A percentile compares a stretch with the other conserved stretches of the same genome.
These are phyloP conservation scores for Penicillium ochrochloron DNA, from an alignment of 495 filamentous ascomycete genomes.

Conservation along the genomic window DNA sequence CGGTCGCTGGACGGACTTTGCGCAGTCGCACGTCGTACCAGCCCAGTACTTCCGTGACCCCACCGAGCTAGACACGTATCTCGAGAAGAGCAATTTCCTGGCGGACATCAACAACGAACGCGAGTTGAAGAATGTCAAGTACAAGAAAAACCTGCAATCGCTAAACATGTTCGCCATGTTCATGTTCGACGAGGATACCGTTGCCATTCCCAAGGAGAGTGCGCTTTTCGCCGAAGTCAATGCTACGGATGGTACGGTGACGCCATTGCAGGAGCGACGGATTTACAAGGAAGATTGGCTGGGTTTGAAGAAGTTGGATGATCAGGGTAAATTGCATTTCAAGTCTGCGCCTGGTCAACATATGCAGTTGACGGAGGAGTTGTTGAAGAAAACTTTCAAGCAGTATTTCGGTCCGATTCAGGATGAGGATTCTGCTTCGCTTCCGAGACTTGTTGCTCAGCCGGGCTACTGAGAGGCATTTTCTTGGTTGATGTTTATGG, in stretches of 20 bases:
- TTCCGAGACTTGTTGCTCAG: conserved; percentile 31
- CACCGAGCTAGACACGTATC: conserved; percentile 69
- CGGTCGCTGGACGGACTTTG: conserved; percentile 75
- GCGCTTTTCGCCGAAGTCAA: conserved; percentile 91
- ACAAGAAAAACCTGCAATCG: conserved; percentile 69
- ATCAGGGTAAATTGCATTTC: conserved; percentile 79
- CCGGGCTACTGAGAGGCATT: conserved; percentile 10
- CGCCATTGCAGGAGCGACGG: conserved; percentile 67
- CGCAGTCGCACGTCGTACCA: conserved; percentile 81
- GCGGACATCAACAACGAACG: conserved; percentile 99
- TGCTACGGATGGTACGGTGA: conserved; percentile 63
- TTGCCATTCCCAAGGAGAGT: conserved; percentile 88
- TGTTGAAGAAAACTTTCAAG: conserved; percentile 68
- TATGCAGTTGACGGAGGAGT: conserved; percentile 76
- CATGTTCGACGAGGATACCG: conserved; percentile 84
- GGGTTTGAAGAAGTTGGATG: conserved; percentile 79
- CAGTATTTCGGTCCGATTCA: conserved; percentile 65
- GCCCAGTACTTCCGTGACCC: conserved; percentile 94
- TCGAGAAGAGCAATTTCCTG: conserved; percentile 87
- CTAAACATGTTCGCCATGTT: conserved; percentile 87
- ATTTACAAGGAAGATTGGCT: conserved; percentile 95
- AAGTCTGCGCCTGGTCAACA: conserved; percentile 70
- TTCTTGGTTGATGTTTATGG: not conserved
- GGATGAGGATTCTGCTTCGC: conserved; percentile 11
- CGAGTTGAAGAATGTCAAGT: conserved; percentile 68